Evolutionary conservation across 164 flowering plant genomes (phyloP).

Genomic region (Macadamia tetraphylla): DNA sequence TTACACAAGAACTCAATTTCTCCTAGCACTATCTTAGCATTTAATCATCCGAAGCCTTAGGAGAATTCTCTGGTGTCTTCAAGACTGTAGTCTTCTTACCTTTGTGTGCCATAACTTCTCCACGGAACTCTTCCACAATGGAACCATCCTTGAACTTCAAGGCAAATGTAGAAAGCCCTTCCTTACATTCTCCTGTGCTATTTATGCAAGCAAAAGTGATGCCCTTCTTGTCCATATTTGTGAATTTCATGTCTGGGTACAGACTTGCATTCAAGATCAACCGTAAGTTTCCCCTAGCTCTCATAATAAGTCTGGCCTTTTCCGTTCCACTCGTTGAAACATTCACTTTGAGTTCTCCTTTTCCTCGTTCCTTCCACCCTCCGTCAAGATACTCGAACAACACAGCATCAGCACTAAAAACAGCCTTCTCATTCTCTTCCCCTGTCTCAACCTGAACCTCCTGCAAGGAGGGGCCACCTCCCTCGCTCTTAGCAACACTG

Average conservation of each 20-base stretch:
- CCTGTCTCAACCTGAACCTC: constrained; percentile 88
- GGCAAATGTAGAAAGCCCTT: constrained; percentile 67
- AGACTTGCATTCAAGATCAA: constrained; percentile 80
- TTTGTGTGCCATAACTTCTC: constrained; percentile 51
- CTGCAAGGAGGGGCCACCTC: constrained; percentile 46
- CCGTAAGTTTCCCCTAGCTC: constrained; percentile 74
- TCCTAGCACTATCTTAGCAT: neutral
- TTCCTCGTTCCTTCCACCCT: constrained; percentile 95
- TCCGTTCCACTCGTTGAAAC: constrained; percentile 42
- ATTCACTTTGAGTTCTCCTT: constrained; percentile 89
- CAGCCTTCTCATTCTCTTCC: constrained; percentile 80
- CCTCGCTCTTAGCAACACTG: constrained; percentile 39
- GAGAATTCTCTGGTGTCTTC: constrained; percentile 86
- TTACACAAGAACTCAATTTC: neutral
- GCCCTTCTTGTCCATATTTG: constrained; percentile 86
- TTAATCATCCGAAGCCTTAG: constrained; percentile 56
- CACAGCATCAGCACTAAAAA: constrained; percentile 73
- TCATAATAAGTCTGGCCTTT: constrained; percentile 75
- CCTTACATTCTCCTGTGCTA: constrained; percentile 54
- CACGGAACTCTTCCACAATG: constrained; percentile 59
- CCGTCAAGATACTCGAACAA: constrained; percentile 76
- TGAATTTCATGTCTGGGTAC: constrained; percentile 86
- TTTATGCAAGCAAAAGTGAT: constrained; percentile 85
- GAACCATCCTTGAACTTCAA: constrained; percentile 71
- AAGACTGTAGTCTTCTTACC: constrained; percentile 27